Base-by-base conservation (phyloP, 75 land plant genomes). In the Pinus tabuliformis region DNA sequence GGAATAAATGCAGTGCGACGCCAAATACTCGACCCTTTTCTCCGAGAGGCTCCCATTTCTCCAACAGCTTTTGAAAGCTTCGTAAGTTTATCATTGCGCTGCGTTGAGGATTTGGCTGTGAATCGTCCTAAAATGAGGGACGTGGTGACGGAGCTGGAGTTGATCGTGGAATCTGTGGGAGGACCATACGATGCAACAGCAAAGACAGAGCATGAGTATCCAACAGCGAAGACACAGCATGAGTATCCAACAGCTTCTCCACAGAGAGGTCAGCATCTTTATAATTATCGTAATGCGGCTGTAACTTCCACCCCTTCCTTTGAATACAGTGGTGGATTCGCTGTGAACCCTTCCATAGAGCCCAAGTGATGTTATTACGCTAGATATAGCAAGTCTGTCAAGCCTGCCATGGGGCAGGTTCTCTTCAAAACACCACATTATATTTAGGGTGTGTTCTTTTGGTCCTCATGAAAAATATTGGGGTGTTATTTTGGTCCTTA, bases 81-180 rank as follows among this genome's bases (percentile, higher is more conserved):
- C 33, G 33, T 33, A 0, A 33, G 8, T 6, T 45, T 45, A 45
- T 45, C 49, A 8, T 6, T 86, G 52, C 70, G 57, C 21, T 86
- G 86, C 60, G 72, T 73, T n/a, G 79, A 86, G 26, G 72, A 79
- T 39, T 76, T 59, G 20, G 86, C 77, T 3, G 71, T 24, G 15
- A 59, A 73, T 62, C 64, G 87, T 56, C 87, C 87, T 5, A 71
- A 78, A 58, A 86, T 83, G 87, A 62, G 75, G 13, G 85, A 83
- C 72, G 85, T 86, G 24, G 81, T 81, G 12, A 86, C 73, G 73
- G 85, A 86, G 66, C 77, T 83, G 22, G 84, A 85, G 57, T 37
- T 12, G 16, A 78, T 78, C 12, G 71, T n/a, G 0, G 52, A 68
- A 20, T 12, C 28, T 4, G 18, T 4, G 2, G 71, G 49, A 68